A percentile compares a stretch with the other conserved stretches of the same genome.
Evolutionary conservation across 2,329 filamentous ascomycete species (phyloP).

Genomic region (Eurotiales sp.): DNA sequence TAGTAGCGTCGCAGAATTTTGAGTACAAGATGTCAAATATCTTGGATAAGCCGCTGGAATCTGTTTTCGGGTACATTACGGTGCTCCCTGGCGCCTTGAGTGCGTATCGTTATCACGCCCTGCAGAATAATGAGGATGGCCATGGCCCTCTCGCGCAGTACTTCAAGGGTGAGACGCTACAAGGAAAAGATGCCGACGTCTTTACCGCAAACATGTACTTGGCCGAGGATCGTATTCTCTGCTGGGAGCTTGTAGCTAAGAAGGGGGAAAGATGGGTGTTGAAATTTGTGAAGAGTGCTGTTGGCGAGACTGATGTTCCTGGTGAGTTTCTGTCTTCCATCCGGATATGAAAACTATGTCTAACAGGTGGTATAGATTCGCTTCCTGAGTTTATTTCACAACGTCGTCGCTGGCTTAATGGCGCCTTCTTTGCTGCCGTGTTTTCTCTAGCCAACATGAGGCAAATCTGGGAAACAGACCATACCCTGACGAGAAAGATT

Average conservation of each 20-base stretch:
- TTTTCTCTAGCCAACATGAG: constrained; percentile 94
- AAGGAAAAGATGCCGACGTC: constrained; percentile 92
- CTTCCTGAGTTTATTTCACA: constrained; percentile 98
- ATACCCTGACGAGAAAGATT: constrained; percentile 82
- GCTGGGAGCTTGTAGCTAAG: constrained; percentile 96
- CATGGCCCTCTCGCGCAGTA: constrained; percentile 96
- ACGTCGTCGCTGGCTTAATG: constrained; percentile 93
- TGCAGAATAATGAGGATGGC: constrained; percentile 95
- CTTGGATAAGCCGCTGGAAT: constrained; percentile 93
- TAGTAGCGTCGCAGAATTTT: constrained; percentile 97
- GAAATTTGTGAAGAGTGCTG: constrained; percentile 96
- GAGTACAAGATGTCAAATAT: constrained; percentile 99
- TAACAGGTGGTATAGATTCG: constrained; percentile 56
- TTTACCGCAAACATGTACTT: constrained; percentile 99
- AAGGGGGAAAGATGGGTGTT: constrained; percentile 91
- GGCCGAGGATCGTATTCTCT: constrained; percentile 96
- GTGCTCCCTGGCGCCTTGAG: constrained; percentile 92
- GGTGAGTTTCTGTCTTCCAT: constrained; percentile 49
- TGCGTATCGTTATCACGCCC: constrained; percentile 89
- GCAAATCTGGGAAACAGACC: constrained; percentile 90
- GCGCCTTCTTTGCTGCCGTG: constrained; percentile 96
- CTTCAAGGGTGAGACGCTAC: constrained; percentile 97
- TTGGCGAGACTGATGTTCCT: constrained; percentile 95
- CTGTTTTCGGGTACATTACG: constrained; percentile 96
- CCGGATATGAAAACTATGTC: too few species aligned